Percentiles rank a stretch among this genome's conserved stretches.
phyloP scores from a whole-genome alignment of 495 filamentous ascomycete genomes.

The Penicillium nucicola region DNA sequence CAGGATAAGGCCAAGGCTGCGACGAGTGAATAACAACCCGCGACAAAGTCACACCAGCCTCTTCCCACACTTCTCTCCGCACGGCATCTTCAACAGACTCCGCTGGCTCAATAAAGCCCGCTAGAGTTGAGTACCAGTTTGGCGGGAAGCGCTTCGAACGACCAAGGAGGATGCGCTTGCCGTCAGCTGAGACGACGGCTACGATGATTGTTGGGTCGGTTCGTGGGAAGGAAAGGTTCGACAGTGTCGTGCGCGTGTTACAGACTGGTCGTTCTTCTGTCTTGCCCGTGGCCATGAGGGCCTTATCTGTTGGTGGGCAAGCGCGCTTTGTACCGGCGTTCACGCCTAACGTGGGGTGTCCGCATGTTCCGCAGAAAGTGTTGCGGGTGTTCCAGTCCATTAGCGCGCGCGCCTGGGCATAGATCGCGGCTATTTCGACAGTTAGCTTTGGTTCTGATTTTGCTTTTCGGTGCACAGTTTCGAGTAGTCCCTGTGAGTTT shows the following conservation, averaged over 20 bases:
- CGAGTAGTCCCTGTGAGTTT: no score
- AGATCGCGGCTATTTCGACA: slow-evolving; percentile 67
- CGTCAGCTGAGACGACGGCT: slow-evolving; percentile 76
- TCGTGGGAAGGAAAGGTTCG: slow-evolving; percentile 87
- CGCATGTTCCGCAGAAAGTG: slow-evolving; percentile 86
- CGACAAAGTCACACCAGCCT: slow-evolving; percentile 79
- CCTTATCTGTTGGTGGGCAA: slow-evolving; percentile 77
- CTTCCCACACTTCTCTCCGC: slow-evolving; percentile 93
- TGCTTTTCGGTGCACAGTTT: no score
- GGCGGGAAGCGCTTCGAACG: slow-evolving; percentile 80
- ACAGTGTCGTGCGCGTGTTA: slow-evolving; percentile 60
- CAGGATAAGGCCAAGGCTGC: slow-evolving; percentile 88
- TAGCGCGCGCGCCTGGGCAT: slow-evolving; percentile 85
- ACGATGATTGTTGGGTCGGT: slow-evolving; percentile 96
- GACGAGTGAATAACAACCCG: slow-evolving; percentile 89
- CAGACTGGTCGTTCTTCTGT: slow-evolving; percentile 60
- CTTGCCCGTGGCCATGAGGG: slow-evolving; percentile 30
- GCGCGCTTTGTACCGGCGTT: slow-evolving; percentile 88
- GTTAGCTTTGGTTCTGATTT: no score
- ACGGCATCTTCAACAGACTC: slow-evolving; percentile 96
- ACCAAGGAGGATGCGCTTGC: slow-evolving; percentile 75
- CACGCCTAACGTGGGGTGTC: slow-evolving; percentile 76
- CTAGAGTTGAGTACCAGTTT: slow-evolving; percentile 84
- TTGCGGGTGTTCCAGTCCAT: slow-evolving; percentile 95
- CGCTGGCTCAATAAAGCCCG: slow-evolving; percentile 92